A percentile compares a stretch with the other conserved stretches of the same genome.
Conservation (phyloP, 306 rosid genomes). For the Cicer cuneatum region DNA sequence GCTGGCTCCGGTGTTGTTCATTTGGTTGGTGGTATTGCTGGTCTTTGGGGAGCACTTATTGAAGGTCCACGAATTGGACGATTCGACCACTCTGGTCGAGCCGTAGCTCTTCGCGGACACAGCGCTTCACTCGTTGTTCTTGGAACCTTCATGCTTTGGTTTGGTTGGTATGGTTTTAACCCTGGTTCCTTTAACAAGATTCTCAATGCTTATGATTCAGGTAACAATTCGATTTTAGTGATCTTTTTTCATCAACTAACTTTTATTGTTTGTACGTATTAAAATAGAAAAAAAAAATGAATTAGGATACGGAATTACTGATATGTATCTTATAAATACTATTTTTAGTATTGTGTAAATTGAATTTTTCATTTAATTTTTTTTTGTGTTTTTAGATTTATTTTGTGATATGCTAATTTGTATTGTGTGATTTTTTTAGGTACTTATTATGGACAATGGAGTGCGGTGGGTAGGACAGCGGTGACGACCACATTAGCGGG, state of each 20-base stretch:
- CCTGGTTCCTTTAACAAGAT: constrained; percentile 88
- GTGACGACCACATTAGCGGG: constrained; percentile 89
- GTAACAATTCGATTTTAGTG: constrained; percentile 2
- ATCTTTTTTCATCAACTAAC: no score
- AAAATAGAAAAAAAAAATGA: no score
- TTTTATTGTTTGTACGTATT: no score
- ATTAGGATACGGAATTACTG: no score
- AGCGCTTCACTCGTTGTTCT: constrained; percentile 77
- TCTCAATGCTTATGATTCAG: constrained; percentile 42
- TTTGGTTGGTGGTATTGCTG: constrained; percentile 89
- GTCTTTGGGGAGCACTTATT: constrained; percentile 81
- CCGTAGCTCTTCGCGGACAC: constrained; percentile 66
- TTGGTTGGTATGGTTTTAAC: constrained; percentile 97
- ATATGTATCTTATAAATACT: no score
- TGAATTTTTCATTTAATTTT: no score
- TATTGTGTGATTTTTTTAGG: not conserved
- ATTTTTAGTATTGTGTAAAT: no score
- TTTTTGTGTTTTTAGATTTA: not conserved
- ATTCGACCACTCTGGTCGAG: constrained; percentile 65
- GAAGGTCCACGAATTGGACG: constrained; percentile 92
- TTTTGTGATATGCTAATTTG: not conserved
- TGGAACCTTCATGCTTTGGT: constrained; percentile 89
- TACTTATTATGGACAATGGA: constrained; percentile 79
- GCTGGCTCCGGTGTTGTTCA: constrained; percentile 97
- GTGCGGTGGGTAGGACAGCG: constrained; percentile 88